A percentile compares a stretch with the other conserved stretches of the same genome.
Conservation (phyloP, 1,284 basidiomycete species). For the Pseudozyma tsukubaensis region DNA sequence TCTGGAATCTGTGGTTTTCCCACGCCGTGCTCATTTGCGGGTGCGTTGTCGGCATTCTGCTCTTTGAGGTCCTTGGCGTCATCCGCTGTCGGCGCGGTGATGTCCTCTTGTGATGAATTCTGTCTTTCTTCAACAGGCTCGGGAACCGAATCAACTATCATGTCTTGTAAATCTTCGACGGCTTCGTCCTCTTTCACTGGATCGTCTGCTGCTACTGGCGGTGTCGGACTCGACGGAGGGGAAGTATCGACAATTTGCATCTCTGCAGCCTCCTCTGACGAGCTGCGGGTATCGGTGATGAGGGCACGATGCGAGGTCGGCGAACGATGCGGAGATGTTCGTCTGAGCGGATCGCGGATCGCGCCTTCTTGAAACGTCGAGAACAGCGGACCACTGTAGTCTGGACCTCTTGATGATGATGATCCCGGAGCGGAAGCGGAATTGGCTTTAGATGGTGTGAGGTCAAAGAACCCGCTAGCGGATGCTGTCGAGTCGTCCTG, state of each 20-base stretch:
- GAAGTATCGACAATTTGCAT: slow-evolving; percentile 15
- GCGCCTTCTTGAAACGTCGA: slow-evolving; percentile 27
- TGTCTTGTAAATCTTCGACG: neutral
- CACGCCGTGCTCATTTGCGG: too few species aligned
- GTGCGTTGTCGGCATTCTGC: too few species aligned
- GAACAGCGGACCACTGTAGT: slow-evolving; percentile 3
- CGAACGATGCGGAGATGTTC: slow-evolving; percentile 4
- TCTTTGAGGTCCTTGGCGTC: too few species aligned
- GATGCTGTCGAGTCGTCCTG: neutral
- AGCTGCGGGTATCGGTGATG: slow-evolving; percentile 20
- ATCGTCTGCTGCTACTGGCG: neutral
- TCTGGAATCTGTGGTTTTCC: too few species aligned
- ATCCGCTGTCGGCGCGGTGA: too few species aligned
- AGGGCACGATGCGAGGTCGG: neutral
- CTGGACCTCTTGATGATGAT: neutral
- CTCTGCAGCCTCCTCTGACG: slow-evolving; percentile 32
- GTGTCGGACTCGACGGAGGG: slow-evolving; percentile 7
- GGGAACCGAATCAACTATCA: neutral
- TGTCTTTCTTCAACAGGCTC: neutral
- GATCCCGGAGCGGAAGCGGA: neutral
- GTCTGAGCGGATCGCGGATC: slow-evolving; percentile 36
- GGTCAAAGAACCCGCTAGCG: slow-evolving; percentile 30
- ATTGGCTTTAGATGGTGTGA: slow-evolving; percentile 7
- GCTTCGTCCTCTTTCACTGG: neutral
- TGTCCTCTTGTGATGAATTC: too few species aligned